Conservation (phyloP, 768 basidiomycete genomes). For the Phaeotremella fagi region DNA sequence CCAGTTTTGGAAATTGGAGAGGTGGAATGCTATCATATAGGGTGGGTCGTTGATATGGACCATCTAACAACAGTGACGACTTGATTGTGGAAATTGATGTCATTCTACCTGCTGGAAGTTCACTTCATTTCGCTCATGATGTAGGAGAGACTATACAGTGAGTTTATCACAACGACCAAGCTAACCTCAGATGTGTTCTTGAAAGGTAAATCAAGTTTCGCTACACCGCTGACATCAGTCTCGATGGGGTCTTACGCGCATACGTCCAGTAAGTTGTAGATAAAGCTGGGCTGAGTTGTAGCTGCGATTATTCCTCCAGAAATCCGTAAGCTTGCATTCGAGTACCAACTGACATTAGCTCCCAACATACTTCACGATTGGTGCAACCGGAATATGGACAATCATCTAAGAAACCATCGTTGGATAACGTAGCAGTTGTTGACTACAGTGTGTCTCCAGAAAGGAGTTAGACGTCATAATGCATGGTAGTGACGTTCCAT, state of each 20-base stretch:
- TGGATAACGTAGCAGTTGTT: no score
- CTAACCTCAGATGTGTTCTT: conserved; percentile 22
- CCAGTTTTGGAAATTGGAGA: conserved; percentile 47
- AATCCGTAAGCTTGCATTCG: conserved; percentile 26
- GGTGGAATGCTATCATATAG: conserved; percentile 49
- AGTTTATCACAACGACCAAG: conserved; percentile 8
- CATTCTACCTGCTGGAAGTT: conserved; percentile 34
- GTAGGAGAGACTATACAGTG: conserved; percentile 48
- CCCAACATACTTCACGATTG: conserved; percentile 20
- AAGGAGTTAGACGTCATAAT: no score
- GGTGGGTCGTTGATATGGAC: conserved; percentile 26
- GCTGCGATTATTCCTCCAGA: conserved; percentile 27
- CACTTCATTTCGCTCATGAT: conserved; percentile 48
- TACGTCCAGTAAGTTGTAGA: conserved; percentile 42
- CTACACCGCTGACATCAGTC: conserved; percentile 2
- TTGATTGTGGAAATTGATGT: conserved; percentile 44
- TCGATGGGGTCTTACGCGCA: conserved; percentile 46
- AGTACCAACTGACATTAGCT: not conserved
- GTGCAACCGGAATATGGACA: no score
- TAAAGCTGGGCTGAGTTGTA: not conserved
- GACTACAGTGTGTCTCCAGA: no score
- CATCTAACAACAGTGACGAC: conserved; percentile 25
- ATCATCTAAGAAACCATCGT: no score
- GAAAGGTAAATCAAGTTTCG: conserved; percentile 24
- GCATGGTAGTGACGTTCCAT: no score